Evolutionary conservation across 164 flowering plant genomes (phyloP).

Genomic region (grape (Vitis vinifera)): DNA sequence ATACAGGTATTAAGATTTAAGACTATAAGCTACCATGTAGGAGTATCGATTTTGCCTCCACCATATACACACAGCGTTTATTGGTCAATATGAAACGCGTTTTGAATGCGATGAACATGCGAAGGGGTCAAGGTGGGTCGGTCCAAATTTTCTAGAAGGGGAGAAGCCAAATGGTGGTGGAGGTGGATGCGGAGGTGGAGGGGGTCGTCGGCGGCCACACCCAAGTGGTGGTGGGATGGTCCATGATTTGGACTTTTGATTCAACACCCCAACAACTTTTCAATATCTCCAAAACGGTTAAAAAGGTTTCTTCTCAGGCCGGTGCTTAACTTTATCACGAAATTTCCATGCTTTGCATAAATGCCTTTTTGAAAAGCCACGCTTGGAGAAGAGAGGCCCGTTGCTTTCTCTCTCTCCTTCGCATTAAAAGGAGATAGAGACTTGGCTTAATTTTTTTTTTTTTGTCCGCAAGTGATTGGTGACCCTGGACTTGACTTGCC

Average conservation of each 20-base stretch:
- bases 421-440: not conserved
- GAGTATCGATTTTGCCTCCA: too few species aligned
- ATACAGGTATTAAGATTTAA: too few species aligned
- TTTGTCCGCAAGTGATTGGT: not conserved
- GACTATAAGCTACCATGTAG: too few species aligned
- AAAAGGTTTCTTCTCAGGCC: constrained; percentile 3
- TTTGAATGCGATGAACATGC: too few species aligned
- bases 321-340: constrained; percentile 13
- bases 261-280: constrained; percentile 10
- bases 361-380: constrained; percentile 7
- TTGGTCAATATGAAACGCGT: too few species aligned
- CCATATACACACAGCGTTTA: too few species aligned
- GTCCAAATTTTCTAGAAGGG: too few species aligned
- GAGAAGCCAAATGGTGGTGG: too few species aligned
- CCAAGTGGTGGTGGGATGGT: constrained; percentile 2
- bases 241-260: not conserved
- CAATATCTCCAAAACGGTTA: not conserved
- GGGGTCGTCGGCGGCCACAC: constrained; percentile 11
- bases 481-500: not conserved
- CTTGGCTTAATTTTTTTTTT: not conserved
- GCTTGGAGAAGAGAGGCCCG: not conserved
- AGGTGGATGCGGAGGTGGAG: too few species aligned
- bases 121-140: too few species aligned
- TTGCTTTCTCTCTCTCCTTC: not conserved
- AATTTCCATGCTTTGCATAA: constrained; percentile 12